Evolutionary conservation across 2,329 filamentous ascomycete genomes (phyloP).

Genomic region (Fusarium sp.): DNA sequence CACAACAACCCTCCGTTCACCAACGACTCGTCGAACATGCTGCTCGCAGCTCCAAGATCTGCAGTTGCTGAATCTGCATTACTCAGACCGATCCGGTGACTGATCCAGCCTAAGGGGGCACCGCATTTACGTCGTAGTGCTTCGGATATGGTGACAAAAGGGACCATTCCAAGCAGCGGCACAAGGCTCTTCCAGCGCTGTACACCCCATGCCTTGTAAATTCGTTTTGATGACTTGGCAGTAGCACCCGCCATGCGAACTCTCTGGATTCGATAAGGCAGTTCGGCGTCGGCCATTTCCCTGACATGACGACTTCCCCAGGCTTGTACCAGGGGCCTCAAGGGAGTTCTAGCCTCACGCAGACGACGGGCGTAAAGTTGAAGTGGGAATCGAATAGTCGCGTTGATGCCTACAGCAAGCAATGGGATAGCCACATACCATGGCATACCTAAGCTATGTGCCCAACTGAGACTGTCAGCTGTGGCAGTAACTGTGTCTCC

Average conservation of each 20-base stretch:
- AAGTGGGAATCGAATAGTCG: conserved; percentile 60
- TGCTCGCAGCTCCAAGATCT: conserved; percentile 41
- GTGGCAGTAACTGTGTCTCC: conserved; percentile 53
- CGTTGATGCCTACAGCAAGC: conserved; percentile 60
- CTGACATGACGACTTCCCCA: conserved; percentile 47
- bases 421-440: conserved; percentile 67
- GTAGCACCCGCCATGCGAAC: conserved; percentile 42
- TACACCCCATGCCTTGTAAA: conserved; percentile 55
- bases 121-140: conserved; percentile 59
- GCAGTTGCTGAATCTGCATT: conserved; percentile 35
- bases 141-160: conserved; percentile 64
- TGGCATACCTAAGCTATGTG: conserved; percentile 60
- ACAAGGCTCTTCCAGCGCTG: conserved; percentile 60
- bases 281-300: conserved; percentile 3
- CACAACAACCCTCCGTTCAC: conserved; percentile 63
- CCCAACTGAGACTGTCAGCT: conserved; percentile 56
- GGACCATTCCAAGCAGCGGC: conserved; percentile 55
- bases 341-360: conserved; percentile 44
- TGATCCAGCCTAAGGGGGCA: conserved; percentile 48
- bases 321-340: conserved; percentile 48
- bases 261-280: conserved; percentile 37
- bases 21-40: conserved; percentile 54
- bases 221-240: conserved; percentile 47
- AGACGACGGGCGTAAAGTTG: conserved; percentile 54
- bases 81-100: conserved; percentile 47